These are phyloP conservation scores for Bacidia gigantensis DNA, from an alignment of 495 filamentous ascomycete genomes.

Conservation along the genomic window DNA sequence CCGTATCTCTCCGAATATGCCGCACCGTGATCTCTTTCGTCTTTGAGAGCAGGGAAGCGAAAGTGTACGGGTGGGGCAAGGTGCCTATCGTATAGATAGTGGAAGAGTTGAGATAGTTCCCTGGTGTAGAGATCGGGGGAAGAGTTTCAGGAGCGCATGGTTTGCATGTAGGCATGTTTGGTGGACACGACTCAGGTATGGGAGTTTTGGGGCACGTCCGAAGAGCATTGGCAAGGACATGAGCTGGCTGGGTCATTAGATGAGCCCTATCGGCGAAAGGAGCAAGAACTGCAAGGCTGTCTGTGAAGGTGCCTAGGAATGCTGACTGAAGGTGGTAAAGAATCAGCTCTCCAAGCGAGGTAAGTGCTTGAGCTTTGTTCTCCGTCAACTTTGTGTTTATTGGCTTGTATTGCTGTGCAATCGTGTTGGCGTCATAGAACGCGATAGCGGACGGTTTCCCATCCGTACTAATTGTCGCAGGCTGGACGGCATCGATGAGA, in stretches of 20 bases:
- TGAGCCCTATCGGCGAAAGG: constrained; percentile 61
- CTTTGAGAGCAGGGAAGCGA: constrained; percentile 43
- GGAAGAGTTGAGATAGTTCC: constrained; percentile 45
- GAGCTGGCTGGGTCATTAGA: constrained; percentile 52
- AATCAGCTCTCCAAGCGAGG: constrained; percentile 57
- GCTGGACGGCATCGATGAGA: constrained; percentile 42
- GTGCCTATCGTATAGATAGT: constrained; percentile 66
- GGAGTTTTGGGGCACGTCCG: constrained; percentile 58
- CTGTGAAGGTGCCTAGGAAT: constrained; percentile 65
- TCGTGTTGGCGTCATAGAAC: constrained; percentile 52
- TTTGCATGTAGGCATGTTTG: constrained; percentile 58
- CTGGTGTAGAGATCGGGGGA: constrained; percentile 42
- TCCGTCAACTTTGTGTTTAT: constrained; percentile 46
- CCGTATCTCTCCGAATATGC: constrained; percentile 60
- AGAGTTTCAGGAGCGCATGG: constrained; percentile 51
- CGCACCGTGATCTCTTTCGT: constrained; percentile 43
- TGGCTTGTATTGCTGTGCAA: constrained; percentile 48
- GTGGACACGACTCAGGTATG: constrained; percentile 67
- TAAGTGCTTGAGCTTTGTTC: constrained; percentile 43
- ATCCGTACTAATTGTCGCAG: constrained; percentile 51
- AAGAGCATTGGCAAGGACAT: constrained; percentile 57
- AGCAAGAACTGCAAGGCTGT: constrained; percentile 67
- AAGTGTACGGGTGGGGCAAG: constrained; percentile 82
- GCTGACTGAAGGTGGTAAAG: constrained; percentile 75
- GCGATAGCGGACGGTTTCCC: constrained; percentile 52